Conservation (phyloP, 768 basidiomycete genomes). For the Russula griseocarnosa region DNA sequence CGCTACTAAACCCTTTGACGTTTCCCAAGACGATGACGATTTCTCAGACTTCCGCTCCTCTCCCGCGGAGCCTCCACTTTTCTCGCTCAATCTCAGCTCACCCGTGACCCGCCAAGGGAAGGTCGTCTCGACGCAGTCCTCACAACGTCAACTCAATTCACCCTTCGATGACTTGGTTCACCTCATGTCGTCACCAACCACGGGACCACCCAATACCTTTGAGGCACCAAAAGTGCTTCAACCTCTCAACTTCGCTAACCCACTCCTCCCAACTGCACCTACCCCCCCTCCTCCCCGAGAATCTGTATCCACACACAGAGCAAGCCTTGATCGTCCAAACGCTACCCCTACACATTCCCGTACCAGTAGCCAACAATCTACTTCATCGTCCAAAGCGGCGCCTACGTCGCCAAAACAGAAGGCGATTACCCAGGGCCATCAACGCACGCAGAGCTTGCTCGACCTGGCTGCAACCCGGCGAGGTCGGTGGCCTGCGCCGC, state of each 20-base stretch:
- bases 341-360: neutral
- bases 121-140: constrained; percentile 1
- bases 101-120: neutral
- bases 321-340: neutral
- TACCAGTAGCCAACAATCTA: neutral
- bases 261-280: neutral
- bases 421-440: constrained; percentile 7
- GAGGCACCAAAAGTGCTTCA: neutral
- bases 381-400: constrained; percentile 1
- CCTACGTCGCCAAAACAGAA: constrained; percentile 3
- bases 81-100: constrained; percentile 7
- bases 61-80: constrained; percentile 28
- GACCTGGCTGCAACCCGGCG: constrained; percentile 18
- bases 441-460: constrained; percentile 21
- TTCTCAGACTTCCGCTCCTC: constrained; percentile 50
- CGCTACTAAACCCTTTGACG: neutral
- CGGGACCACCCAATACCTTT: neutral
- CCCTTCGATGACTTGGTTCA: constrained; percentile 47
- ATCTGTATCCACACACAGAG: neutral
- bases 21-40: constrained; percentile 37
- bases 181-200: constrained; percentile 40
- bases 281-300: constrained; percentile 19
- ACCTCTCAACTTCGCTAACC: neutral
- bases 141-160: constrained; percentile 29
- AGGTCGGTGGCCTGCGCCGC: constrained; percentile 25